A percentile compares a stretch with the other conserved stretches of the same genome.
phyloP scores from a whole-genome alignment of 176 grass and related monocot species.

The Elymus sibiricus region DNA sequence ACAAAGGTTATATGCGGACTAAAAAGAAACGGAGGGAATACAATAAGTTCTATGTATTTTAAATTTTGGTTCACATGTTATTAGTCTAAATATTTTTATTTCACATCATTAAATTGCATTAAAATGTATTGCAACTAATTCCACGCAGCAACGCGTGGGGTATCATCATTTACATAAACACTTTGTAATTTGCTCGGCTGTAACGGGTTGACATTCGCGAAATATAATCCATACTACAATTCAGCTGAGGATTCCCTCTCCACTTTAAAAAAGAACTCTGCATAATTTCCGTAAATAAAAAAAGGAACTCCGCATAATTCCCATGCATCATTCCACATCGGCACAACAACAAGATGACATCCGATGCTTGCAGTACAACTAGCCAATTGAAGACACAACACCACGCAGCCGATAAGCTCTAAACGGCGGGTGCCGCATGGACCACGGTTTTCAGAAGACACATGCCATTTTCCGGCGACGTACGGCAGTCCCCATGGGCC shows the following conservation, averaged over 20 bases:
- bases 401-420: not conserved
- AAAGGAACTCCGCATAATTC: not conserved
- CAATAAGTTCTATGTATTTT: no score
- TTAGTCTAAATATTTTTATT: no score
- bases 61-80: no score
- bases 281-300: no score
- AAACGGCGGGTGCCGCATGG: not conserved
- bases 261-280: not conserved
- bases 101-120: no score
- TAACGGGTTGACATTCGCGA: not conserved
- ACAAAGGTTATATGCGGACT: no score
- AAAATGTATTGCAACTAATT: no score
- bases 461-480: not conserved
- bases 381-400: not conserved
- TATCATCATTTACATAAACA: no score
- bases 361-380: not conserved
- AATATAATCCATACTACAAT: not conserved
- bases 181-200: not conserved
- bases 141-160: no score
- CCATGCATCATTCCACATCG: not conserved
- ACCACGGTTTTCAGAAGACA: not conserved
- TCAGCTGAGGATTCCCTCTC: not conserved
- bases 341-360: not conserved
- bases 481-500: not conserved
- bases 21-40: no score